Evolutionary conservation across 352 stramenopile species (phyloP), one percentile per base, ranked within the genome.

Genomic region (Nothophytophthora sp.): DNA sequence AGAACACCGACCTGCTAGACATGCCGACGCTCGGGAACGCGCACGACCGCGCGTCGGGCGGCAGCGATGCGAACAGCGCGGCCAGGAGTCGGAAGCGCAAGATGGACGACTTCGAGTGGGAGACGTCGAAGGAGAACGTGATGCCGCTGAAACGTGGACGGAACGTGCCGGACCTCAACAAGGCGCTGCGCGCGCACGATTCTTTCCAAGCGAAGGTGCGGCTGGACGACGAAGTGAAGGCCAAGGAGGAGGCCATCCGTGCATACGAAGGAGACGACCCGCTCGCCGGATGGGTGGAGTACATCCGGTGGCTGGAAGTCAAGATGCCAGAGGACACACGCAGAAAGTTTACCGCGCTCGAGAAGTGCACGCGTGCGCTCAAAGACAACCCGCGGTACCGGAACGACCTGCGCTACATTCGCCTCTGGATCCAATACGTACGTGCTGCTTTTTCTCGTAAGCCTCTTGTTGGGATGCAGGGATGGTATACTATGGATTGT

Each of bases 381-480:
- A 93, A 90, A 51, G 67, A 77, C 35, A 56, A 70, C 22, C 27
- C 56, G 1, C 50, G 66, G 36, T 95, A 95, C 70, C 78, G 69
- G 55, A 77, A 95, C 59, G 83, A 93, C 50, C 71, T 86, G 37
- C 67, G 81, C 54, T 95, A 94, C 63, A 71, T 92, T 27, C 76
- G 81, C 3, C 60, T 95, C 24, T 95, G 85, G 85, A 88, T 95
- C 30, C 77, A 90, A 92, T 95, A 93, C 41, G 85, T 93, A 65
- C 55, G 80, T 79, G n/a, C 10, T 11, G 18, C 9, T 16, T 50
- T 35, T 15, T 12, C 29, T 35, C 29, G 9, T 35, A 15, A 4
- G 13, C 29, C 12, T 35, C 12, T 16, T 18, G 9, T 4, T 36
- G 11, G 34, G 22, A 7, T 28, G 22, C 16, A 6, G 13, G 6